Percentiles rank a stretch among this genome's conserved stretches.
phyloP scores from a whole-genome alignment of 1,139 yeast species.

The Kodamaea plutei region DNA sequence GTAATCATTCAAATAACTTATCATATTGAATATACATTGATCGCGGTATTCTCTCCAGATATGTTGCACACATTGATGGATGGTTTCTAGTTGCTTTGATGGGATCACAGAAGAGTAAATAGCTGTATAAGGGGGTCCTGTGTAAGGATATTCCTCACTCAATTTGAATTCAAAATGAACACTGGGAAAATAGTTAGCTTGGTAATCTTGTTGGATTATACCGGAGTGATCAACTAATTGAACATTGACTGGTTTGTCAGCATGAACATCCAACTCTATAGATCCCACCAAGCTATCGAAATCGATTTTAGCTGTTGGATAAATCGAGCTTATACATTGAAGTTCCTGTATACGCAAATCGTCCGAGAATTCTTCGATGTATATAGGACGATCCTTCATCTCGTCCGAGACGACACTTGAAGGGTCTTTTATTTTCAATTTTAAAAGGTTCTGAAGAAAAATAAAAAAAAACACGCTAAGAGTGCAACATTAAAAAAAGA shows the following conservation, averaged over 20 bases:
- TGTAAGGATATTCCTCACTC: conserved; percentile 25
- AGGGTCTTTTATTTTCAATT: no score
- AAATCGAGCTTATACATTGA: conserved; percentile 45
- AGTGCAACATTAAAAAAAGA: no score
- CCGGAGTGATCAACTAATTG: conserved; percentile 4
- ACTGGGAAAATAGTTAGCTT: conserved; percentile 27
- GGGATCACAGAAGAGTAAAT: conserved; percentile 21
- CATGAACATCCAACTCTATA: conserved; percentile 23
- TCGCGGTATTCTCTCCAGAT: conserved; percentile 41
- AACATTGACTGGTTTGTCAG: conserved; percentile 17
- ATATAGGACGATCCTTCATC: no score
- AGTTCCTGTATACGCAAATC: conserved; percentile 38
- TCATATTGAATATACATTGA: conserved; percentile 40
- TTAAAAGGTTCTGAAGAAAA: no score
- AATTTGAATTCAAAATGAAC: conserved; percentile 25
- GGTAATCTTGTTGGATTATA: background rate
- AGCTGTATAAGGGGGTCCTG: conserved; percentile 26
- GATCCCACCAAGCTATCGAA: conserved; percentile 17
- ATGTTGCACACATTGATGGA: conserved; percentile 17
- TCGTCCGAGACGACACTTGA: no score
- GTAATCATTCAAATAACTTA: conserved; percentile 40
- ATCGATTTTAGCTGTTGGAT: conserved; percentile 39
- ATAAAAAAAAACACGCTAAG: no score
- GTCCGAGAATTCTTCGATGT: conserved; percentile 17
- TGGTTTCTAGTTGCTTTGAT: conserved; percentile 10